Evolutionary conservation across 306 rosid species (phyloP), one percentile per base, ranked within the genome.

Genomic region (Fragaria vesca): DNA sequence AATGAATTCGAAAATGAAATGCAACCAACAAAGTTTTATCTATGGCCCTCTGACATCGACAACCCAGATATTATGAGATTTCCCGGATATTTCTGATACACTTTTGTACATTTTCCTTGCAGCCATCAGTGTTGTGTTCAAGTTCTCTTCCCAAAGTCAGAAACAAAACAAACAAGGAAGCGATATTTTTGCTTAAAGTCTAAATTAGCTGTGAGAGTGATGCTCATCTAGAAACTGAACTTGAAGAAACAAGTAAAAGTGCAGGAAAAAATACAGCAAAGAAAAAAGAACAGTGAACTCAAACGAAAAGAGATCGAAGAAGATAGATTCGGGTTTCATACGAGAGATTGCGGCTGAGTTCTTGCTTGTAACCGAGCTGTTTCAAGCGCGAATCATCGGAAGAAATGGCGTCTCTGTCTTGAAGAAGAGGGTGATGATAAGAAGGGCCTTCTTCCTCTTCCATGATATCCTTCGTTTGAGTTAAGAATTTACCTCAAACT

Each of bases 361-460:
- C 85, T 76, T 75, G 89, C 84, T 83, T 83, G 75, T 83, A 86
- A 28, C 90, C 87, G 36, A 86, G 90, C 71, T 86, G 86, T 11
- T 66, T 54, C 47, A 86, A 48, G 70, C 84, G 83, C 16, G 32
- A 18, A 36, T 81, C 72, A 32, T 86, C 88, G 68, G 79, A 51
- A 45, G 55, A 20, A 58, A 62, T 80, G 79, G 70, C 54, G 50
- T 80, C 88, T 0, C 43, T 60, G 30, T 8, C 43, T 20, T 52
- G 78, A 24, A 38, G 80, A 24, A 47, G 85, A 70, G 62, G 79
- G 28, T 74, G 74, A 60, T 65, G 75, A 63, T 32, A 61, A 12
- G 67, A 26, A 28, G 32, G 66, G 46, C 76, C 21, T 3, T 5
- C 71, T 18, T 17, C 79, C 3, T 76, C 54, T 20, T 76, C 78